Conservation (phyloP, 2,329 filamentous ascomycete species). For the Alternaria sp. region DNA sequence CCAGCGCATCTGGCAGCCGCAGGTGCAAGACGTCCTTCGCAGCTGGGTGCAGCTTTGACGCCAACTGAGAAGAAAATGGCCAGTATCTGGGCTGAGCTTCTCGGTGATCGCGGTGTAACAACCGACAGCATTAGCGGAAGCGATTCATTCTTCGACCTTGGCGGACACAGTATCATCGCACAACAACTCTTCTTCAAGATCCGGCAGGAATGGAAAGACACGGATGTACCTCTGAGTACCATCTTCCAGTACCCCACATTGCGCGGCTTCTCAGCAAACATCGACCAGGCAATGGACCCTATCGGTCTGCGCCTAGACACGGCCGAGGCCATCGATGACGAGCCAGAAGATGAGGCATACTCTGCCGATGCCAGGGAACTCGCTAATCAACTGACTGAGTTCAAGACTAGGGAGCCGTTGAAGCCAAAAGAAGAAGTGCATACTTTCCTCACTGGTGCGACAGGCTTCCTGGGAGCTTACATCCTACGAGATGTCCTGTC, state of each 20-base stretch:
- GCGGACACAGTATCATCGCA: conserved; percentile 81
- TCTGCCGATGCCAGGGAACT: conserved; percentile 63
- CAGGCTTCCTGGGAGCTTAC: conserved; percentile 87
- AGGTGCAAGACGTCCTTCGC: conserved; percentile 56
- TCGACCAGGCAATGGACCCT: conserved; percentile 61
- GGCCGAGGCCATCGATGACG: conserved; percentile 53
- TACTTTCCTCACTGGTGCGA: conserved; percentile 86
- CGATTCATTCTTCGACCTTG: conserved; percentile 78
- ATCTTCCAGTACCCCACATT: conserved; percentile 75
- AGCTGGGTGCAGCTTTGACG: conserved; percentile 58
- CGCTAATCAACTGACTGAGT: conserved; percentile 55
- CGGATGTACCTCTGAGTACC: conserved; percentile 72
- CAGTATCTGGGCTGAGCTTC: conserved; percentile 75
- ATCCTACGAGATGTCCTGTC: conserved; percentile 78
- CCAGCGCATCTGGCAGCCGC: conserved; percentile 70
- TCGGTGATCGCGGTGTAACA: conserved; percentile 67
- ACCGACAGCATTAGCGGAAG: conserved; percentile 71
- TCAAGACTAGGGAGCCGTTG: conserved; percentile 54
- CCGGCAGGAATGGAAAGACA: conserved; percentile 66
- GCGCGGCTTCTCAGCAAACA: conserved; percentile 62
- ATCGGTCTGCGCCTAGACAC: conserved; percentile 57
- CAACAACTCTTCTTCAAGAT: conserved; percentile 81
- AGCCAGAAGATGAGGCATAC: conserved; percentile 62
- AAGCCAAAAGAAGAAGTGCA: conserved; percentile 58
- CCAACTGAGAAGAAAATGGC: conserved; percentile 73